Base-by-base conservation (phyloP, 306 rosid genomes). In the Fagus crenata region DNA sequence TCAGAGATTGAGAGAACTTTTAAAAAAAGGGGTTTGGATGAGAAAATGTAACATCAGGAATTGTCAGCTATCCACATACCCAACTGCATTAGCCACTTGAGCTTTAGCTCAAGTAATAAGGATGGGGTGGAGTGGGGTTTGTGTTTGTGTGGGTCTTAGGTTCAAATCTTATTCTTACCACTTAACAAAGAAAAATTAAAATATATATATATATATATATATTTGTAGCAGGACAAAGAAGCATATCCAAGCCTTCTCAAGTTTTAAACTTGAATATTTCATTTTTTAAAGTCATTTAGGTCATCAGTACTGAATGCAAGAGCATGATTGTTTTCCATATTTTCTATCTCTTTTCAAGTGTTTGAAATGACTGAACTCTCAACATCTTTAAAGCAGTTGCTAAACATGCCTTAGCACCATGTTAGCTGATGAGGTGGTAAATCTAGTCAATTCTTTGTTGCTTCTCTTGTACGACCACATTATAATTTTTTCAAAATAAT, bases 1-100 rank as follows among this genome's bases (percentile, higher is more conserved):
- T 64, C 73, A 7, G 54, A 55, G 65, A 53, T 71, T 71, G 61
- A 70, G 13, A 17, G 36, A 74, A 75, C 73, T 46, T 35, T n/a
- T 53, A 65, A 37, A 77, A 33, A 63, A 1, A 63, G 22, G n/a
- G 11, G 46, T 39, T 37, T 7, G 41, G 32, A n/a, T 65, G 71
- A 65, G 42, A 65, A 65, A 12, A 12, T 32, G 41, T 33, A 33
- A 65, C 22, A 33, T 15, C 15, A 33, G 43, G 69, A 63, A 63
- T 63, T 63, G 28, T 36, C 35, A 22, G 22, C 51, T 9, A 46
- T 46, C 51, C 51, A 2, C 11, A 46, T 9, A 46, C 43, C 2
- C n/a, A 36, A 5, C 69, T 36, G 22, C 22, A 63, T 59, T 59
- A 59, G 37, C 37, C 14, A 12, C 68, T 61, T 33, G 35, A 5